These are phyloP conservation scores for Crithidia sp. DNA, from an alignment of 208 protist genomes.

Conservation along the genomic window DNA sequence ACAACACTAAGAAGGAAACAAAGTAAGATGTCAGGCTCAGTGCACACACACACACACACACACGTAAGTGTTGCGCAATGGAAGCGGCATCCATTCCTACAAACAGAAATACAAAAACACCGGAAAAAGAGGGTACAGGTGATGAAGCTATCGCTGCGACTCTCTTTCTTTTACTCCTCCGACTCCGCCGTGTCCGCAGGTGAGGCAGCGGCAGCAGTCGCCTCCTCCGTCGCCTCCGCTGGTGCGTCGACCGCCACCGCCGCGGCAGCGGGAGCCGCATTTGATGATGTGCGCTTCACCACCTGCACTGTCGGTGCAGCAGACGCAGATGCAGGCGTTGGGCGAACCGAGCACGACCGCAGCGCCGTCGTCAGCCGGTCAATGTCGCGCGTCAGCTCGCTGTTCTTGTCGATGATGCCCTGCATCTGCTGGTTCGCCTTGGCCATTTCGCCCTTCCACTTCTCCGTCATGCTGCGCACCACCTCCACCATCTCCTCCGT, in stretches of 20 bases:
- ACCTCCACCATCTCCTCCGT: conserved; percentile 64
- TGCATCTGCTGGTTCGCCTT: conserved; percentile 72
- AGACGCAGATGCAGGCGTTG: conserved; percentile 20
- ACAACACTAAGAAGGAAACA: no score
- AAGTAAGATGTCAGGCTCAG: no score
- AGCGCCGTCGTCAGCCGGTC: conserved; percentile 83
- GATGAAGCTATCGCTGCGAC: no score
- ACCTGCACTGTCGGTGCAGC: conserved; percentile 1
- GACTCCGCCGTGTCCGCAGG: not conserved
- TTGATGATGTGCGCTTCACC: not conserved
- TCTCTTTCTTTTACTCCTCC: not conserved
- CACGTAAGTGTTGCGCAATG: no score
- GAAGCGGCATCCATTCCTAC: no score
- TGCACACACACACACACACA: no score
- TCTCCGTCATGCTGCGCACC: conserved; percentile 51
- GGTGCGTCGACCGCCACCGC: conserved; percentile 2
- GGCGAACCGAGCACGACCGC: conserved; percentile 65
- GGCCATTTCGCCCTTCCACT: conserved; percentile 67
- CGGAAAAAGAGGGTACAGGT: no score
- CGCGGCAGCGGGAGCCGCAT: not conserved
- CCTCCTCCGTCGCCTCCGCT: not conserved
- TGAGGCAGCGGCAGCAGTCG: not conserved
- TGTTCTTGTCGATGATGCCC: conserved; percentile 84
- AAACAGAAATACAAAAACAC: not conserved
- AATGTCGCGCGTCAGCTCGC: conserved; percentile 76